A percentile compares a stretch with the other conserved stretches of the same genome.
These are phyloP conservation scores for Fusarium oligoseptatum DNA, from an alignment of 2,329 filamentous ascomycete genomes.

Conservation along the genomic window DNA sequence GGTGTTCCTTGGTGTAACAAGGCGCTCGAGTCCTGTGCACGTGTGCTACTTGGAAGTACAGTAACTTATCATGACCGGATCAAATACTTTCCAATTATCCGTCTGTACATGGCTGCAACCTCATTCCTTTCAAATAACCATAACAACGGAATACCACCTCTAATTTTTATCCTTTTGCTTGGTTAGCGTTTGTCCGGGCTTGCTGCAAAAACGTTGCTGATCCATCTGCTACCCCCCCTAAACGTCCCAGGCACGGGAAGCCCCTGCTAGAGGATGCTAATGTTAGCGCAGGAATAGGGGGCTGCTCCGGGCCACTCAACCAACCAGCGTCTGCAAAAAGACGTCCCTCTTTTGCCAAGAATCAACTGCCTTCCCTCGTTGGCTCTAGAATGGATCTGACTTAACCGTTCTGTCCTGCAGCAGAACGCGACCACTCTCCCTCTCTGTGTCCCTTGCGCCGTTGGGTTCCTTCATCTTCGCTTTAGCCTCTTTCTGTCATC, in stretches of 20 bases:
- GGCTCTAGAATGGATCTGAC: slow-evolving; percentile 2
- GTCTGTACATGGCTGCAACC: not conserved
- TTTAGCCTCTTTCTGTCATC: not conserved
- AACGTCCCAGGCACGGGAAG: slow-evolving; percentile 6
- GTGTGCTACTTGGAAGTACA: not conserved
- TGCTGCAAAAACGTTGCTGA: not conserved
- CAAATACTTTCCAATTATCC: not conserved
- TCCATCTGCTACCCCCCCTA: not conserved
- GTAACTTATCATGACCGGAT: not conserved
- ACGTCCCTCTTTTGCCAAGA: not conserved
- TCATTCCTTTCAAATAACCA: not conserved
- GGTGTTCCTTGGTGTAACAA: not conserved
- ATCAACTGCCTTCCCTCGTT: slow-evolving; percentile 1
- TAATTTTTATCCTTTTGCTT: slow-evolving; percentile 6
- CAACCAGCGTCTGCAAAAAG: slow-evolving; percentile 25
- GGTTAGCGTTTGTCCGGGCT: not conserved
- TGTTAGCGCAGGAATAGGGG: slow-evolving; percentile 11
- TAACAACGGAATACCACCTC: not conserved
- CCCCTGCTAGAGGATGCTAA: slow-evolving; percentile 14
- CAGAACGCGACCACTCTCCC: not conserved
- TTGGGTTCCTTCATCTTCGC: not conserved
- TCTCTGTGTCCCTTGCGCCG: not conserved
- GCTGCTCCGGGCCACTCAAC: not conserved
- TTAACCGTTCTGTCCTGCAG: not conserved
- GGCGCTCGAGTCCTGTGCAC: not conserved